Evolutionary conservation across 164 flowering plant species (phyloP), one percentile per base, ranked within the genome.

Genomic region (Tetracentron sinense): DNA sequence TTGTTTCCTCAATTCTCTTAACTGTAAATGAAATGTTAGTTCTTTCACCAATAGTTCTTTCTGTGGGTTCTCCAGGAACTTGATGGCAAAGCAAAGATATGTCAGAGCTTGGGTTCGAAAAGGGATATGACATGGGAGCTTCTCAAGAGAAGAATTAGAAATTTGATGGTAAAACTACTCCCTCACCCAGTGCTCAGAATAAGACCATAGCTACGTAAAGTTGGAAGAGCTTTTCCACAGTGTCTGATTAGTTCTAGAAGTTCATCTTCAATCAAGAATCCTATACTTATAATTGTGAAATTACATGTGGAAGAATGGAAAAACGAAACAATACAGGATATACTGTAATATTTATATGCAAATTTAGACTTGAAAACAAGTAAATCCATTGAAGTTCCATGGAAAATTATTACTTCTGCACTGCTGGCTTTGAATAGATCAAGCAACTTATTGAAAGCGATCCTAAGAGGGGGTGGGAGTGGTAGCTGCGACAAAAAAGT

Each of bases 21-120:
- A 16, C 23, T 23, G 49, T 6, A 4, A 30, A 22, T 4, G 6
- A 21, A 16, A 25, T 33, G 73, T 52, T 3, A 11, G 21, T 55
- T 15, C 35, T 25, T 25, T 4, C 4, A 4, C 38, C 10, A 4
- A 33, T 4, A 4, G 38, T 33, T 38, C 6, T 35, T 27, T 33
- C 0, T 27, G 1, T 63, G 46, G 61, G 27, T 48, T 61, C 53
- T 60, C 63, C 77, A 90, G 96, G 87, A 90, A 92, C 68, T 78
- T 90, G 82, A 92, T 88, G 98, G 96, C 96, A 54, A 92, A 77
- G 72, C 98, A 92, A n/a, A 76, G 92, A 90, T 53, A 70, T 92
- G 87, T 65, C 85, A 30, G 95, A 89, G 70, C 93, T 87, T 49
- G 96, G 93, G 16, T 89, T 85, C 60, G 58, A 75, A 19, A 77